Evolutionary conservation across 1,284 basidiomycete species (phyloP).

Genomic region (Volvariella surrecta): DNA sequence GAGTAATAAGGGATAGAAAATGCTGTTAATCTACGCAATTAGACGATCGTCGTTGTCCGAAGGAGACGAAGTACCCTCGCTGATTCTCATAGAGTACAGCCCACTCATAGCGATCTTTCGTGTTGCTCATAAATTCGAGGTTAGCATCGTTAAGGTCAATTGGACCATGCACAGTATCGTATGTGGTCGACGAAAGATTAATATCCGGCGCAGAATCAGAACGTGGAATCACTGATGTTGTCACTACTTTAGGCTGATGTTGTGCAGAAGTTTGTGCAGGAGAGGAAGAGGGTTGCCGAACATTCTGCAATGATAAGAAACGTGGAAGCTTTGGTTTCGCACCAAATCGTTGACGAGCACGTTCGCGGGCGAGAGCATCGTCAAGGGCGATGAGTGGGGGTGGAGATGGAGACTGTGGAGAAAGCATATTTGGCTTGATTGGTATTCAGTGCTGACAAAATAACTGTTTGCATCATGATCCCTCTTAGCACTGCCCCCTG

Average conservation of each 20-base stretch:
- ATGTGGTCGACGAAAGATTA: too few relatives aligned
- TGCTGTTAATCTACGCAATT: constrained; percentile 45
- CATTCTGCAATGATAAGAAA: background rate
- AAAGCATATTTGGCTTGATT: too few relatives aligned
- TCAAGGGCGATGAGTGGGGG: constrained; percentile 11
- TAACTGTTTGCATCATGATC: background rate
- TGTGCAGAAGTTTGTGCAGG: too few relatives aligned
- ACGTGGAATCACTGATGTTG: background rate
- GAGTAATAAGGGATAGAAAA: constrained; percentile 72
- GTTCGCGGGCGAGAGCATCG: constrained; percentile 3
- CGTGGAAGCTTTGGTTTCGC: background rate
- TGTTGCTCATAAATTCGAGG: background rate
- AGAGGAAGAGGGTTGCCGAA: too few relatives aligned
- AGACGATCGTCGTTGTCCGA: constrained; percentile 1
- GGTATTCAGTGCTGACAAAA: too few relatives aligned
- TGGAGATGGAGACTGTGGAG: constrained; percentile 3
- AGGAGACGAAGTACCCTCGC: constrained; percentile 46
- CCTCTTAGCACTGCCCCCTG: background rate
- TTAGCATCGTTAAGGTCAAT: background rate
- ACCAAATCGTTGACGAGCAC: constrained; percentile 1
- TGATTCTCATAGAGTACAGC: constrained; percentile 68
- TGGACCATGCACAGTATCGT: background rate
- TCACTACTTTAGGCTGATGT: background rate
- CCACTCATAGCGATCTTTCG: constrained; percentile 58
- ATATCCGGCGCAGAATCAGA: too few relatives aligned